A percentile compares a stretch with the other conserved stretches of the same genome.
Evolutionary conservation across 2,329 filamentous ascomycete species (phyloP).

Genomic region (Stromatinia cepivora): DNA sequence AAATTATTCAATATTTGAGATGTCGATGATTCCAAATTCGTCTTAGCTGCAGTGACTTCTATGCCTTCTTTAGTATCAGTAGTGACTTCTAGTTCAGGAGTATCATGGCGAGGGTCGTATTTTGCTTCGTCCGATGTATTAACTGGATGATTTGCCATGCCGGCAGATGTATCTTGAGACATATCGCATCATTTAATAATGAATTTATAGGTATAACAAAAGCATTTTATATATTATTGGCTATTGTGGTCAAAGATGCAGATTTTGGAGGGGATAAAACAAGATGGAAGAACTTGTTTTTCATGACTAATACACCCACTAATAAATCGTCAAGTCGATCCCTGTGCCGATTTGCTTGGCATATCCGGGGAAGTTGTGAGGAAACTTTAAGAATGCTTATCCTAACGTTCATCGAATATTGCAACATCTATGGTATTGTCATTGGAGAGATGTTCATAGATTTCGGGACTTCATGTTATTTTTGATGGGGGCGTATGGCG

Average conservation of each 20-base stretch:
- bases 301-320: slow-evolving; percentile 4
- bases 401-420: not conserved
- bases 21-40: slow-evolving; percentile 25
- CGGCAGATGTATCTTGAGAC: slow-evolving; percentile 30
- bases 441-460: too few relatives aligned
- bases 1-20: slow-evolving; percentile 14
- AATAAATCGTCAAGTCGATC: not conserved
- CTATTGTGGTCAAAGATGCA: not conserved
- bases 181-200: slow-evolving; percentile 29
- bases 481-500: too few relatives aligned
- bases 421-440: too few relatives aligned
- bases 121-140: slow-evolving; percentile 24
- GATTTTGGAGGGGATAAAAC: not conserved
- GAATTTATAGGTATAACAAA: not conserved
- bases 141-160: slow-evolving; percentile 27
- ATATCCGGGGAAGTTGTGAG: not conserved
- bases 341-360: slow-evolving; percentile 1
- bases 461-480: too few relatives aligned
- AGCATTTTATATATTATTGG: not conserved
- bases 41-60: slow-evolving; percentile 17
- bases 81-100: not conserved
- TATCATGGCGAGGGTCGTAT: slow-evolving; percentile 20
- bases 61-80: slow-evolving; percentile 2
- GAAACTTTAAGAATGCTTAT: not conserved
- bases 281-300: slow-evolving; percentile 5